These are phyloP conservation scores for Boletus insuetus DNA, from an alignment of 768 basidiomycete genomes.

Conservation along the genomic window DNA sequence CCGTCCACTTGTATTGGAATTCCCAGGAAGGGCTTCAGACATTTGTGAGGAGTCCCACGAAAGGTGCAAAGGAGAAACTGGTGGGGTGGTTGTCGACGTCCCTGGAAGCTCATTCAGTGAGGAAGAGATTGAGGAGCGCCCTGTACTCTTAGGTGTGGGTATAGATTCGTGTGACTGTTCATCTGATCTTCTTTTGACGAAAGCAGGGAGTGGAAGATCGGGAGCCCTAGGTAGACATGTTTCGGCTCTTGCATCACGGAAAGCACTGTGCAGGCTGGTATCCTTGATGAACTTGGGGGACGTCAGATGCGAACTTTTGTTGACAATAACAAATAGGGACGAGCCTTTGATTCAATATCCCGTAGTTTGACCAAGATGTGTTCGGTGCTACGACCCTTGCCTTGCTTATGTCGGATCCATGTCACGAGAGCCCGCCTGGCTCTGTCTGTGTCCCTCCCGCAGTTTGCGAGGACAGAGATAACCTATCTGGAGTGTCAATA, in stretches of 20 bases:
- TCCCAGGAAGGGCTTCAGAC: neutral
- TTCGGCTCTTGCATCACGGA: slow-evolving; percentile 32
- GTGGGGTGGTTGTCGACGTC: neutral
- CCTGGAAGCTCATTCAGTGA: neutral
- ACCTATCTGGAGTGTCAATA: slow-evolving; percentile 20
- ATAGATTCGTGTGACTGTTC: neutral
- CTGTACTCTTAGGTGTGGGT: neutral
- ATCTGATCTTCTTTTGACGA: neutral
- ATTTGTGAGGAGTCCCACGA: slow-evolving; percentile 6
- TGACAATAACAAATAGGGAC: neutral
- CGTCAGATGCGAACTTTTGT: neutral
- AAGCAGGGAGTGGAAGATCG: slow-evolving; percentile 24
- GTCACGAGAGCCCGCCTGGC: slow-evolving; percentile 29
- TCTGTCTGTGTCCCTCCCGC: slow-evolving; percentile 26
- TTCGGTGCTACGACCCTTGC: slow-evolving; percentile 28
- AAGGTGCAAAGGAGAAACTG: neutral
- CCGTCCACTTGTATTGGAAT: neutral
- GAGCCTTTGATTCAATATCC: slow-evolving; percentile 29
- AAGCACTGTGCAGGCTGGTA: slow-evolving; percentile 26
- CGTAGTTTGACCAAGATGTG: slow-evolving; percentile 29
- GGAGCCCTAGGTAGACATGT: slow-evolving; percentile 27
- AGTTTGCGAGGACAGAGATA: slow-evolving; percentile 33
- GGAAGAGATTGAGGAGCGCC: neutral
- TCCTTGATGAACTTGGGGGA: slow-evolving; percentile 30
- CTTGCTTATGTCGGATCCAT: slow-evolving; percentile 30